Conservation (phyloP, 202 grass and related monocot species). For the Saccharum hybrid region DNA sequence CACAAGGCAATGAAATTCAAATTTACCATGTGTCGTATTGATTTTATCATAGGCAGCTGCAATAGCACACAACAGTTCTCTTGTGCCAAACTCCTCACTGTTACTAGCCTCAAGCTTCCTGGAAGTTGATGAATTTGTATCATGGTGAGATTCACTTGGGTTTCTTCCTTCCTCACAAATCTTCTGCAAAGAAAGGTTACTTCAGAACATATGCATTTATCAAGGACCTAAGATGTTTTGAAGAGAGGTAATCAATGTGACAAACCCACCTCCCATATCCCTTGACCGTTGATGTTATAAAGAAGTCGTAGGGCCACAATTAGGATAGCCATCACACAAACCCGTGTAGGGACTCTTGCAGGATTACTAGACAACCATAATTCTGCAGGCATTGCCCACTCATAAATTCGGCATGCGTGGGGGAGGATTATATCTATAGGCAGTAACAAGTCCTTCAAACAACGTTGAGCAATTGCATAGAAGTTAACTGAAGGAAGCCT, state of each 20-base stretch:
- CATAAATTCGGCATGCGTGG: slow-evolving; percentile 67
- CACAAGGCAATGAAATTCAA: slow-evolving; percentile 22
- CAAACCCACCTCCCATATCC: slow-evolving; percentile 80
- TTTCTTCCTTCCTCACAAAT: slow-evolving; percentile 39
- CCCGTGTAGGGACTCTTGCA: slow-evolving; percentile 69
- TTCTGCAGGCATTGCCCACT: slow-evolving; percentile 81
- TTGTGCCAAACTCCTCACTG: slow-evolving; percentile 51
- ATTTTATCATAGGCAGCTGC: slow-evolving; percentile 70
- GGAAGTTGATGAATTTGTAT: slow-evolving; percentile 17
- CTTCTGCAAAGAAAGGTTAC: slow-evolving; percentile 13
- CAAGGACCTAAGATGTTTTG: not conserved
- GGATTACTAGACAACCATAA: slow-evolving; percentile 76
- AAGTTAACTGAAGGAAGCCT: slow-evolving; percentile 83
- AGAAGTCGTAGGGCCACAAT: slow-evolving; percentile 71
- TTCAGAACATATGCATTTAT: slow-evolving; percentile 41
- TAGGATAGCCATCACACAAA: slow-evolving; percentile 85
- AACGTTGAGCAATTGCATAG: slow-evolving; percentile 73
- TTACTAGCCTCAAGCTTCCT: slow-evolving; percentile 20
- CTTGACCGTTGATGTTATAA: slow-evolving; percentile 79
- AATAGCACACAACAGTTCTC: slow-evolving; percentile 69
- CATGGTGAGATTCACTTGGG: slow-evolving; percentile 21
- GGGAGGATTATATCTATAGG: slow-evolving; percentile 66
- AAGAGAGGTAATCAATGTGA: slow-evolving; percentile 6
- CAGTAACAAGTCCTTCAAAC: slow-evolving; percentile 66
- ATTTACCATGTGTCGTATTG: slow-evolving; percentile 69